These are phyloP conservation scores for Colletotrichum brevisporum DNA, from an alignment of 2,329 filamentous ascomycete species.

Conservation along the genomic window DNA sequence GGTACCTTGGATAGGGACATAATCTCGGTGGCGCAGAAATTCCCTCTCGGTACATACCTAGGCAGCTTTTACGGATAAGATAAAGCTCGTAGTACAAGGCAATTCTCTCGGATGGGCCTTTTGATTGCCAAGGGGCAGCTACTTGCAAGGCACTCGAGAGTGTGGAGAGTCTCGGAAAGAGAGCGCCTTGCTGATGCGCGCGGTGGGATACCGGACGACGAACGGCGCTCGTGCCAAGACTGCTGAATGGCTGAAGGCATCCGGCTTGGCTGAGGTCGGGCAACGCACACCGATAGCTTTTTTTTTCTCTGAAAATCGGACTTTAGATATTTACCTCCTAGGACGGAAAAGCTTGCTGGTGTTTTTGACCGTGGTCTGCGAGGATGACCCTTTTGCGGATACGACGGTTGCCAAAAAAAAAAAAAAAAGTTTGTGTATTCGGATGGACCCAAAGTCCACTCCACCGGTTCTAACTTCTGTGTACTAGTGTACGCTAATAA, in stretches of 20 bases:
- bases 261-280: constrained; percentile 28
- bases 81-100: too few species aligned
- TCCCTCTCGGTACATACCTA: too few species aligned
- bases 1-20: too few species aligned
- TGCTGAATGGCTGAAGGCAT: constrained; percentile 15
- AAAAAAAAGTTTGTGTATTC: too few species aligned
- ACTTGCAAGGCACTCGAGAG: constrained; percentile 1
- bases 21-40: too few species aligned
- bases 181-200: background rate
- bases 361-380: background rate
- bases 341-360: background rate
- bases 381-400: constrained; percentile 18
- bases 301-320: background rate
- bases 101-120: background rate
- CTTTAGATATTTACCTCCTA: background rate
- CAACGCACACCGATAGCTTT: background rate
- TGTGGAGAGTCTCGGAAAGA: constrained; percentile 32
- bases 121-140: constrained; percentile 30
- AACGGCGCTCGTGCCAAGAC: constrained; percentile 25
- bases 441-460: constrained; percentile 9
- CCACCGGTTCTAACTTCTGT: constrained; percentile 5
- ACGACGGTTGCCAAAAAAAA: background rate
- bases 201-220: background rate
- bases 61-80: too few species aligned
- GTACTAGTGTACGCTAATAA: constrained; percentile 12